These are phyloP conservation scores for Centrapalus pauciflorus DNA, from an alignment of 129 eudicot genomes.

Conservation along the genomic window DNA sequence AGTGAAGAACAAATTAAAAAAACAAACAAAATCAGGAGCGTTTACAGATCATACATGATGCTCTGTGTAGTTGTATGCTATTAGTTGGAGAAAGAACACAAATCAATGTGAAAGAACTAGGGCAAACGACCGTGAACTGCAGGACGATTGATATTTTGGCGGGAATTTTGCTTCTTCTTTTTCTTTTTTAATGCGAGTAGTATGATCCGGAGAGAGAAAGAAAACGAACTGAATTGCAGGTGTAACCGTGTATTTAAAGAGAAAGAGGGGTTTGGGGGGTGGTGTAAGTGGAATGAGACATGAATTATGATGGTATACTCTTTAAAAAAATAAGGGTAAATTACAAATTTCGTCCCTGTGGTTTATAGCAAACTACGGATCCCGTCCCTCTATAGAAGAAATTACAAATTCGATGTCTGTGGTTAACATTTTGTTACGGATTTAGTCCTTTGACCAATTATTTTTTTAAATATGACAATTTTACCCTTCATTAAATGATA, in stretches of 20 bases:
- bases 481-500: no score
- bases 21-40: not conserved
- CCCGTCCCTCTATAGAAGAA: no score
- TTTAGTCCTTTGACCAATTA: no score
- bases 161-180: slow-evolving; percentile 13
- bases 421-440: no score
- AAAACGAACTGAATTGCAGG: slow-evolving; percentile 18
- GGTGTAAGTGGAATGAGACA: not conserved
- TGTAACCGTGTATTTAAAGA: slow-evolving; percentile 5
- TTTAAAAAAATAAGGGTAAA: no score
- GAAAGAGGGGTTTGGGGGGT: not conserved
- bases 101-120: not conserved
- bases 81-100: not conserved
- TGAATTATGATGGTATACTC: no score
- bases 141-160: slow-evolving; percentile 18
- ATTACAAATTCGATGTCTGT: no score
- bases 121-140: not conserved
- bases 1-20: not conserved
- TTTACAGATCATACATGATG: not conserved
- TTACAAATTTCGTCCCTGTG: no score
- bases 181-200: not conserved
- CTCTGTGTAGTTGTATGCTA: no score
- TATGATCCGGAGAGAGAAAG: not conserved
- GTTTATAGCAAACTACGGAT: no score
- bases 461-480: no score